A percentile compares a stretch with the other conserved stretches of the same genome.
Evolutionary conservation across 352 stramenopile genomes (phyloP).

Genomic region (Globisporangium uncinulatum): DNA sequence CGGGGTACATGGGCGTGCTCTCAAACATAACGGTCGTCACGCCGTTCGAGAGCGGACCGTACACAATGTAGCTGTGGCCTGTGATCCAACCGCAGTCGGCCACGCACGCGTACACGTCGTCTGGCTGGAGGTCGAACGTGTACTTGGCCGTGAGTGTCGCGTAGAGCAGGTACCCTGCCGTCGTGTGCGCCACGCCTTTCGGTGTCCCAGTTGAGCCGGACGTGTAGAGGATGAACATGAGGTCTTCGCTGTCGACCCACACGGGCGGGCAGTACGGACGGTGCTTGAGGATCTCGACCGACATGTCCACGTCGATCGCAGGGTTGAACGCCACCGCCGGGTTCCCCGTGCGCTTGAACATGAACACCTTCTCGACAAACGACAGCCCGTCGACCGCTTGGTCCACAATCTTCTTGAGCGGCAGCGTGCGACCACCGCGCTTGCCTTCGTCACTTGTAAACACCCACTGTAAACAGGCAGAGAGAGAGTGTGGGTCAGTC

Average conservation of each 20-base stretch:
- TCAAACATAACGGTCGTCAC: conserved; percentile 99
- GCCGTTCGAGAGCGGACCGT: conserved; percentile 95
- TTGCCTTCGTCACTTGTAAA: conserved; percentile 94
- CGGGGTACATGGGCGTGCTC: conserved; percentile 95
- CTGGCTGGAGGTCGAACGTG: conserved; percentile 91
- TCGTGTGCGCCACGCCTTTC: conserved; percentile 95
- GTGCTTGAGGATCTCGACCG: conserved; percentile 81
- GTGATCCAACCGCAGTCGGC: conserved; percentile 97
- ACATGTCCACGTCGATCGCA: conserved; percentile 92
- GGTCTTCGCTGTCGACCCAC: conserved; percentile 95
- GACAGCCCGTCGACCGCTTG: conserved; percentile 82
- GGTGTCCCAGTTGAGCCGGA: conserved; percentile 94
- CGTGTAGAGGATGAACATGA: conserved; percentile 98
- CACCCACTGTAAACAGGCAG: conserved; percentile 61
- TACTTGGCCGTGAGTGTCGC: conserved; percentile 91
- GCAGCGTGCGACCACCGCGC: conserved; percentile 89
- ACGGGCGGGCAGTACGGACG: conserved; percentile 94
- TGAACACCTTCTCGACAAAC: conserved; percentile 93
- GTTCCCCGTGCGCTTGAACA: conserved; percentile 90
- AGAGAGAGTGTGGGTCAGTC: neutral
- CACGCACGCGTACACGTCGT: conserved; percentile 94
- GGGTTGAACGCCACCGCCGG: conserved; percentile 68
- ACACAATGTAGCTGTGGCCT: conserved; percentile 96
- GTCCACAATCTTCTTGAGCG: conserved; percentile 96
- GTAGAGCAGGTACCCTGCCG: conserved; percentile 94